Evolutionary conservation across 2,329 filamentous ascomycete genomes (phyloP).

Genomic region (Rosellinia necatrix): DNA sequence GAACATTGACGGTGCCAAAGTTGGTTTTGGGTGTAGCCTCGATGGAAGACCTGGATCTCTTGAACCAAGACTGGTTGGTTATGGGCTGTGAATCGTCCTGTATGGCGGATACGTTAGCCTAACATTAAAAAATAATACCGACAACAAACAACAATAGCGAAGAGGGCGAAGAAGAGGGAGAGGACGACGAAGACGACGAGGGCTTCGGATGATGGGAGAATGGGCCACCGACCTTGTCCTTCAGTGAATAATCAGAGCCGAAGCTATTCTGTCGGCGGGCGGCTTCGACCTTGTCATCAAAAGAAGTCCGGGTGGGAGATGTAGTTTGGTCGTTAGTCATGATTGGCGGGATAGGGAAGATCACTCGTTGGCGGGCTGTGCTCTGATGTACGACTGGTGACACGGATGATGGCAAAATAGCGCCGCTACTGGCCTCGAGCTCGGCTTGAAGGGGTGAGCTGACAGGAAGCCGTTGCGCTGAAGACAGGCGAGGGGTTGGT

Average conservation of each 20-base stretch:
- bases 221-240: slow-evolving; percentile 33
- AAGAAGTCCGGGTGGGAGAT: slow-evolving; percentile 27
- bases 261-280: slow-evolving; percentile 34
- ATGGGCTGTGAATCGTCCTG: slow-evolving; percentile 6
- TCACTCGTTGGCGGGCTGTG: neutral
- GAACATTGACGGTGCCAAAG: slow-evolving; percentile 53
- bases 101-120: neutral
- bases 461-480: neutral
- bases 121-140: too few species aligned
- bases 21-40: slow-evolving; percentile 32
- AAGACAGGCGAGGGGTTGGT: neutral
- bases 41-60: slow-evolving; percentile 4
- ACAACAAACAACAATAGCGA: too few species aligned
- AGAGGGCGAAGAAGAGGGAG: too few species aligned
- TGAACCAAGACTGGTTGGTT: slow-evolving; percentile 17
- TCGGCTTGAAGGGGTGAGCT: neutral
- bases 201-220: neutral
- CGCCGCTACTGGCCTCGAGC: neutral
- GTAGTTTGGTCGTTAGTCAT: slow-evolving; percentile 33
- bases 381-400: neutral
- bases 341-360: slow-evolving; percentile 4
- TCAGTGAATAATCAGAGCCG: slow-evolving; percentile 32
- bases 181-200: too few species aligned
- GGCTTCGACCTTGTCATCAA: slow-evolving; percentile 26
- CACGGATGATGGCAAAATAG: neutral